Evolutionary conservation across 495 filamentous ascomycete genomes (phyloP).

Genomic region (Xylaria nigripes): DNA sequence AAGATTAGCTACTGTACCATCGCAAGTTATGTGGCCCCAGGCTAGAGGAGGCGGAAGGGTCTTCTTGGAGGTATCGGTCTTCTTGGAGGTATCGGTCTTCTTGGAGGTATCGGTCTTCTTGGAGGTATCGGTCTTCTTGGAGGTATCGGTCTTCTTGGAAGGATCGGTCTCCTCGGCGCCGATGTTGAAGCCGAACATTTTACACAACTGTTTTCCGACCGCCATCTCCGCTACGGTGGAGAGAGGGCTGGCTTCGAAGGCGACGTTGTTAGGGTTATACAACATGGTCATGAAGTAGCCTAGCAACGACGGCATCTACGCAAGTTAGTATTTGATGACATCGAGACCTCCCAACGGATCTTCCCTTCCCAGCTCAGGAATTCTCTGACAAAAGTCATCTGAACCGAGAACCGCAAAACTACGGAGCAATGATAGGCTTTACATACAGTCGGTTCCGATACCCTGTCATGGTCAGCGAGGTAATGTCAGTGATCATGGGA

Average conservation of each 20-base stretch:
- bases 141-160: no score
- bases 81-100: no score
- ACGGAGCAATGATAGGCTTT: no score
- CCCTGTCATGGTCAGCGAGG: slow-evolving; percentile 18
- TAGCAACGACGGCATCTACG: slow-evolving; percentile 20
- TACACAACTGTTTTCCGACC: slow-evolving; percentile 37
- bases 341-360: not conserved
- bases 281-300: slow-evolving; percentile 43
- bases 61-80: no score
- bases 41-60: slow-evolving; percentile 8
- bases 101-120: no score
- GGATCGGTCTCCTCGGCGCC: slow-evolving; percentile 14
- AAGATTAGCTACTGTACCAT: slow-evolving; percentile 40
- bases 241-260: slow-evolving; percentile 37
- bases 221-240: slow-evolving; percentile 34
- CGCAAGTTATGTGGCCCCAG: slow-evolving; percentile 40
- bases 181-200: slow-evolving; percentile 37
- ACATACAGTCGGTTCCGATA: slow-evolving; percentile 12
- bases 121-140: no score
- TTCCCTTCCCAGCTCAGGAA: no score
- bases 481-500: not conserved
- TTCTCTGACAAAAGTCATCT: no score
- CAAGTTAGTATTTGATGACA: slow-evolving; percentile 1
- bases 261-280: slow-evolving; percentile 44
- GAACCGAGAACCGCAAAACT: no score